Evolutionary conservation across 73 alveolate genomes (phyloP).

Genomic region (Effrenium voratum): DNA sequence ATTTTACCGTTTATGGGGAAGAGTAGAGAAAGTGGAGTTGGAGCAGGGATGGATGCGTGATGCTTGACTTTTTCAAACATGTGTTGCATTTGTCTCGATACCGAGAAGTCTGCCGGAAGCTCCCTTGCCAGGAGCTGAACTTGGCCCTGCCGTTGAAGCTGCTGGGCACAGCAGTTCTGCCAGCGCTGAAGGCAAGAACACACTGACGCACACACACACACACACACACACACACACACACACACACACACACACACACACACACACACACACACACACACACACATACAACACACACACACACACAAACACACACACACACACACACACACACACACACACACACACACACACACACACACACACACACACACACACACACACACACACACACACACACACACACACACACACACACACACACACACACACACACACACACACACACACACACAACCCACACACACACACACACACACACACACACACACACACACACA

Average conservation of each 20-base stretch:
- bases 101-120: background rate
- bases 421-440: too few relatives aligned
- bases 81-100: background rate
- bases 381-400: too few relatives aligned
- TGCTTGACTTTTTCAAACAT: background rate
- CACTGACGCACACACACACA: too few relatives aligned
- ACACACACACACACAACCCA: too few relatives aligned
- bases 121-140: slow-evolving; percentile 19
- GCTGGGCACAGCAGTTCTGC: slow-evolving; percentile 49
- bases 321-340: too few relatives aligned
- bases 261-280: background rate
- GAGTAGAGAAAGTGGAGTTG: background rate
- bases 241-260: background rate
- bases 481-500: too few relatives aligned
- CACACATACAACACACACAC: too few relatives aligned
- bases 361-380: too few relatives aligned
- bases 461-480: too few relatives aligned
- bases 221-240: background rate
- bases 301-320: too few relatives aligned
- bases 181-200: slow-evolving; percentile 75
- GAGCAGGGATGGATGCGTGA: background rate
- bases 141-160: slow-evolving; percentile 35
- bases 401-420: too few relatives aligned
- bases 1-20: background rate
- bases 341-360: too few relatives aligned